Base-by-base conservation (phyloP, 257 asterid species). In the Solanum sejunctum region DNA sequence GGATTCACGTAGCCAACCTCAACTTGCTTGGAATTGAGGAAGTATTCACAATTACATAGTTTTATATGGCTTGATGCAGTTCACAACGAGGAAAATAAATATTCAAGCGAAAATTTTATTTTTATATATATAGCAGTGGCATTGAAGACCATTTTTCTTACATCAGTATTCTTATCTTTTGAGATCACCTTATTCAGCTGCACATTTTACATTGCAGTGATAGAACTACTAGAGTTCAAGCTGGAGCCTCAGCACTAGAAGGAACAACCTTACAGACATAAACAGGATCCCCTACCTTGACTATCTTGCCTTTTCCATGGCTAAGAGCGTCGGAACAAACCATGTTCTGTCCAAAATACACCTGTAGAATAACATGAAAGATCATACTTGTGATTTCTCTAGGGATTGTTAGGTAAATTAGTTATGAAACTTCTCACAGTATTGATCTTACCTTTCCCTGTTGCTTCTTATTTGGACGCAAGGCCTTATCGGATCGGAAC, bases 281-380 rank as follows among this genome's bases (percentile, higher is more conserved):
- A 60, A 91, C 79, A 41, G 88, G 88, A 89, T 90, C 89, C 82
- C 93, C 92, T 58, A 90, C 90, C 72, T 84, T 85, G n/a, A 91
- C 71, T 12, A 49, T 82, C 67, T 85, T 84, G 7, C 77, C 89
- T 57, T 83, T 85, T 47, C 88, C 91, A 61, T 28, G 83, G 72
- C 72, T 47, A 56, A 64, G 72, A 32, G 87, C 45, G 12, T 88
- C 89, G 0, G 90, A 7, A 57, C 92, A 91, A 12, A 91, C 90
- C 88, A 91, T 49, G 85, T 91, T 90, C 86, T 91, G 94, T 83
- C 93, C 93, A 87, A 91, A 90, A 63, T 90, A 91, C 23, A 90
- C 91, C 92, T 91, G 91, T 18, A 87, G 87, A 56, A 58, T 43
- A 23, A 49, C 70, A 69, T 26, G 67, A 77, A 39, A 61, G n/a